Conservation (phyloP, 345 rosid genomes). For the Corchorus capsularis region DNA sequence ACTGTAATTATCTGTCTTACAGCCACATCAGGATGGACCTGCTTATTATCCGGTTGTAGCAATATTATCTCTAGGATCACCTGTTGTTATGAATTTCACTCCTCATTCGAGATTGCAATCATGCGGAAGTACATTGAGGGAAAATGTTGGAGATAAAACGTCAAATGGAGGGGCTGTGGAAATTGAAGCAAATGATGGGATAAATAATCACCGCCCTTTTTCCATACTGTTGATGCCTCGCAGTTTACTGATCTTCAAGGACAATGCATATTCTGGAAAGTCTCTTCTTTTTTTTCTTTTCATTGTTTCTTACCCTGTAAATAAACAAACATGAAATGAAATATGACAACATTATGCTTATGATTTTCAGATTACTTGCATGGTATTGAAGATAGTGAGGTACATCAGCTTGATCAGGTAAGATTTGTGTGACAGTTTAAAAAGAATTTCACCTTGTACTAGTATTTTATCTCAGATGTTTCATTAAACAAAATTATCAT, state of each 20-base stretch:
- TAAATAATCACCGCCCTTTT: constrained; percentile 45
- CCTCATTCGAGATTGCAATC: constrained; percentile 64
- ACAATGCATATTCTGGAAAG: constrained; percentile 63
- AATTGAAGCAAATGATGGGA: constrained; percentile 29
- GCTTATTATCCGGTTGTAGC: constrained; percentile 92
- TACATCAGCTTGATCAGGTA: constrained; percentile 57
- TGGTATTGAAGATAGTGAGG: constrained; percentile 61
- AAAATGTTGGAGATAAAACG: constrained; percentile 21
- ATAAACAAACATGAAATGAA: neutral
- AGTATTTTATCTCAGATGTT: neutral
- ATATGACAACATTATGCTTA: neutral
- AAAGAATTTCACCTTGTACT: neutral
- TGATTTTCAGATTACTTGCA: constrained; percentile 70
- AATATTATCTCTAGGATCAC: constrained; percentile 80
- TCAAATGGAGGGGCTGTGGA: constrained; percentile 25
- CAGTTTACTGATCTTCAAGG: constrained; percentile 88
- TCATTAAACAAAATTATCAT: neutral
- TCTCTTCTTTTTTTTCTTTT: neutral
- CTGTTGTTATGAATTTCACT: constrained; percentile 80
- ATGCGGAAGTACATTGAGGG: constrained; percentile 6
- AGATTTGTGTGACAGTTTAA: constrained; percentile 6
- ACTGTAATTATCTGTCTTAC: constrained; percentile 30
- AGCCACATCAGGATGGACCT: constrained; percentile 98
- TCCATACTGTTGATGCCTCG: constrained; percentile 77
- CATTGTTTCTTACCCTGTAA: neutral